A percentile compares a stretch with the other conserved stretches of the same genome.
Conservation (phyloP, 495 filamentous ascomycete genomes). For the Jackrogersella multiformis region DNA sequence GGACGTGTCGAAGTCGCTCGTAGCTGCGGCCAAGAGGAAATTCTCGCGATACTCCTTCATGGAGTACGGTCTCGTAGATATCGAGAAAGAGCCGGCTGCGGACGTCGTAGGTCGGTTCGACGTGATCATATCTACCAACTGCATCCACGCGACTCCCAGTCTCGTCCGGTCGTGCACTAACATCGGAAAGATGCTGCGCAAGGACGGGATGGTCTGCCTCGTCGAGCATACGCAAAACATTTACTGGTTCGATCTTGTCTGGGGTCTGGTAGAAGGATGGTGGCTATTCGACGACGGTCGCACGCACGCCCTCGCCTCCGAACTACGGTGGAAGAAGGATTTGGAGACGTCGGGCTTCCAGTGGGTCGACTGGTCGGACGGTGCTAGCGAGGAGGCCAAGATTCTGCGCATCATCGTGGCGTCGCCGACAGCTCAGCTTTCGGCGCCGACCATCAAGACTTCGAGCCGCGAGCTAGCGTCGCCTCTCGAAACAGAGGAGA, state of each 20-base stretch:
- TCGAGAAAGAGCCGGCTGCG: conserved; percentile 44
- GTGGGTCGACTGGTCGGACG: conserved; percentile 59
- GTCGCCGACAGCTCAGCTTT: conserved; percentile 9
- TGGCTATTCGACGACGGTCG: conserved; percentile 62
- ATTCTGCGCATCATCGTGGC: conserved; percentile 45
- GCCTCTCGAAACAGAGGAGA: conserved; percentile 41
- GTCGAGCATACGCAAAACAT: conserved; percentile 55
- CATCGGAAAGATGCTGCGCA: conserved; percentile 48
- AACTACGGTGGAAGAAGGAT: conserved; percentile 49
- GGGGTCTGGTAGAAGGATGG: conserved; percentile 63
- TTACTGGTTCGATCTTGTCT: conserved; percentile 59
- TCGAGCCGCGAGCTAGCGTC: not conserved
- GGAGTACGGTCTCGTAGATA: conserved; percentile 45
- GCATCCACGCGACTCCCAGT: conserved; percentile 56
- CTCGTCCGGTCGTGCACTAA: conserved; percentile 44
- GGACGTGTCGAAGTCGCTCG: conserved; percentile 51
- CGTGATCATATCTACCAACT: conserved; percentile 53
- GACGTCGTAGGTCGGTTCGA: conserved; percentile 42
- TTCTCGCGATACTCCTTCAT: conserved; percentile 44
- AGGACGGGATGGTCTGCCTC: conserved; percentile 55
- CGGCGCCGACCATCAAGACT: not conserved
- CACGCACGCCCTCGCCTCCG: conserved; percentile 52
- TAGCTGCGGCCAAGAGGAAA: conserved; percentile 51
- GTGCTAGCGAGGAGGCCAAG: conserved; percentile 43
- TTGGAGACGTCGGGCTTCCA: conserved; percentile 55